These are phyloP conservation scores for Kodamaea plutei DNA, from an alignment of 1,139 yeast species.

Conservation along the genomic window DNA sequence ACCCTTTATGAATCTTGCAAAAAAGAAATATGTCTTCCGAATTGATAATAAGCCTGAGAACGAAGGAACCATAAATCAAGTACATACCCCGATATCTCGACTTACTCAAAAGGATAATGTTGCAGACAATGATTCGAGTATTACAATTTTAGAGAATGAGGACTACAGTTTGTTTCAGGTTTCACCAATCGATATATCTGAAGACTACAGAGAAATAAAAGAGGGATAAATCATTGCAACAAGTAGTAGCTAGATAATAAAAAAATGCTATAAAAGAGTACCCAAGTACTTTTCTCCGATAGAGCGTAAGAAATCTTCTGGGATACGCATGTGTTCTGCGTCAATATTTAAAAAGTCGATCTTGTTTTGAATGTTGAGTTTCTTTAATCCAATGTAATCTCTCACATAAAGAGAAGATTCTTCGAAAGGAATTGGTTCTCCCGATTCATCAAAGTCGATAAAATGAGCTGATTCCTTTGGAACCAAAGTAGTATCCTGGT, in stretches of 20 bases:
- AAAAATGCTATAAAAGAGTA: conserved; percentile 8
- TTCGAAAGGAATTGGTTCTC: conserved; percentile 41
- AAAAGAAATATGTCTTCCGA: conserved; percentile 1
- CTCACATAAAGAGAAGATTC: conserved; percentile 46
- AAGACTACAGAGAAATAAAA: background rate
- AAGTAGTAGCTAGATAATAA: conserved; percentile 5
- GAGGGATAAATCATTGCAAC: background rate
- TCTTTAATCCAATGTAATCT: conserved; percentile 58
- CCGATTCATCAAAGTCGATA: conserved; percentile 50
- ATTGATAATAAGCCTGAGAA: too few species aligned
- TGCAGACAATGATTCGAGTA: background rate
- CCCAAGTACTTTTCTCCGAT: conserved; percentile 36
- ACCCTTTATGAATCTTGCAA: background rate
- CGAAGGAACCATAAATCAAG: too few species aligned
- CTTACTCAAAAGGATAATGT: background rate
- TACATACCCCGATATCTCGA: background rate
- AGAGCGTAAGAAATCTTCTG: conserved; percentile 42
- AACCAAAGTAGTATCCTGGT: conserved; percentile 59
- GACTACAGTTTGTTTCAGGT: too few species aligned
- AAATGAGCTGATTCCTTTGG: conserved; percentile 75
- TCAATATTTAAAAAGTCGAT: conserved; percentile 50
- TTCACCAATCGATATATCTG: background rate
- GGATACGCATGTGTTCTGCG: conserved; percentile 66
- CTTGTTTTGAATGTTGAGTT: conserved; percentile 37
- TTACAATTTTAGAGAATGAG: background rate